Conservation (phyloP, 148 eudicot species). For the Mesembryanthemum crystallinum region DNA sequence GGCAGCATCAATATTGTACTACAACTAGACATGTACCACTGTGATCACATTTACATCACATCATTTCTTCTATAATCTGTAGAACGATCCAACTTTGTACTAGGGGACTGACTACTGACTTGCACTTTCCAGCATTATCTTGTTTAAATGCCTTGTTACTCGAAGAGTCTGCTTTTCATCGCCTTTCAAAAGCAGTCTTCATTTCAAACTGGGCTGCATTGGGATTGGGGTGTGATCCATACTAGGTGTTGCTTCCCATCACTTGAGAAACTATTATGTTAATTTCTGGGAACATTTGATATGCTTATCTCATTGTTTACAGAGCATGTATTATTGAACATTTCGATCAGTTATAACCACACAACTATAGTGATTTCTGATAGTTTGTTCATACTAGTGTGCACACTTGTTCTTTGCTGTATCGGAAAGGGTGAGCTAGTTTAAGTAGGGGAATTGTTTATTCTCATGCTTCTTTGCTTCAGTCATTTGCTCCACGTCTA, state of each 20-base stretch:
- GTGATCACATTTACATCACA: neutral
- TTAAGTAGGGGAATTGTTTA: neutral
- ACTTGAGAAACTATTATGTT: neutral
- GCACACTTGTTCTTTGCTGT: neutral
- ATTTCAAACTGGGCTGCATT: neutral
- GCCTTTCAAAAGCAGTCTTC: neutral
- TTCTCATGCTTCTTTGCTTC: neutral
- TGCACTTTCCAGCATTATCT: neutral
- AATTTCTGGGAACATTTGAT: neutral
- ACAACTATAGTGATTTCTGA: neutral
- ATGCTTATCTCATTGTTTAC: neutral
- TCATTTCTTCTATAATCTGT: neutral
- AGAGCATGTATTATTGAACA: neutral
- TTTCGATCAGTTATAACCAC: neutral
- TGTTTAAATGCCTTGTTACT: neutral
- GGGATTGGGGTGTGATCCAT: neutral
- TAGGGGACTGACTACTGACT: neutral
- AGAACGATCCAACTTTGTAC: too few relatives aligned
- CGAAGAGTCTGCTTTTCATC: neutral
- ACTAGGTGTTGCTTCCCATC: neutral
- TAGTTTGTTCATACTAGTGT: neutral
- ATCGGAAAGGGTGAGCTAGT: neutral
- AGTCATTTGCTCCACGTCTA: neutral
- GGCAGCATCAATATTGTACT: neutral
- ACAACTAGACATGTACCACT: neutral